Evolutionary conservation across 1,284 basidiomycete genomes (phyloP), one percentile per base, ranked within the genome.

Genomic region (Naganishia sp.): DNA sequence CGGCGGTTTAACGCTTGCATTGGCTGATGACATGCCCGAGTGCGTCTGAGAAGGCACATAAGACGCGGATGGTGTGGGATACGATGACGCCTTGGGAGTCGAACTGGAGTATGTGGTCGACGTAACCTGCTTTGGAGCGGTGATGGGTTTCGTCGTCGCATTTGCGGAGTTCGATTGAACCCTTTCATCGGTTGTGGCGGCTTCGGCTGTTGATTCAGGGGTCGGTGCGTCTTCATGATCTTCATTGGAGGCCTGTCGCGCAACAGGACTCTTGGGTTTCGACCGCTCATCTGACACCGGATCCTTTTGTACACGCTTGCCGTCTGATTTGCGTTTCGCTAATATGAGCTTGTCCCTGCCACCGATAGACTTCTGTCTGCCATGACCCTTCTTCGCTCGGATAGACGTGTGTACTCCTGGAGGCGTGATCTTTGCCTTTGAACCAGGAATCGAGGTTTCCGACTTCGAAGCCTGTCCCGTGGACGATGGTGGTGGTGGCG

Each of bases 401-500:
- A 43, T 3, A 5, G 11, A 16, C 39, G 28, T 44, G 36, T 52
- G 52, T 13, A 18, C 45, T 28, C 36, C 33, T 6, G 3, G 15
- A 18, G 23, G 23, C 13, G 21, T n/a, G 7, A 13, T 42, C 48
- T 52, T 61, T 18, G 48, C 61, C 3, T 45, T 39, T 3, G 49
- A 2, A 10, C 31, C n/a, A 11, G 25, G 13, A 18, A 43, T 28
- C 13, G 61, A 54, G 9, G 52, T 7, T 23, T n/a, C 21, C 16
- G 36, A 15, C n/a, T 31, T 55, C 46, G 25, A 45, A 6, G 36
- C 23, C 39, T 43, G 43, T 54, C 43, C 45, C 28, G 61, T 55
- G 86, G 84, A 77, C 77, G 79, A 63, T 84, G 82, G 23, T 80
- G 77, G 73, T 78, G 73, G 53, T 74, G 75, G 43, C 84, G 84